These are phyloP conservation scores for Solanum ossicruentum DNA, from an alignment of 257 asterid genomes.

Conservation along the genomic window DNA sequence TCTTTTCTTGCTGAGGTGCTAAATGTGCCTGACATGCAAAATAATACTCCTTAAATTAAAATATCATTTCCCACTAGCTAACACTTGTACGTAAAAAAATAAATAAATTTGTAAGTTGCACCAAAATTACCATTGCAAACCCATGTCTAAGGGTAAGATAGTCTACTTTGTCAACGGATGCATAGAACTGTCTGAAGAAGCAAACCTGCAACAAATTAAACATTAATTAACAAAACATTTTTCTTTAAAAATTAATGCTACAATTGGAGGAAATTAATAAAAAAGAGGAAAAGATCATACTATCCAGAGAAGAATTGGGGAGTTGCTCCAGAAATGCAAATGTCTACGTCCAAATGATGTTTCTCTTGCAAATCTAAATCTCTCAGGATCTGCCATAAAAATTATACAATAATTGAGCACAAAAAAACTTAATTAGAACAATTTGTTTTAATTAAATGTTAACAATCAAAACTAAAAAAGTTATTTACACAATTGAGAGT, in stretches of 20 bases:
- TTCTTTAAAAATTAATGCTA: background rate
- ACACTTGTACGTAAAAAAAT: background rate
- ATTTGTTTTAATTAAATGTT: background rate
- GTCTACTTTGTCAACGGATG: constrained; percentile 7
- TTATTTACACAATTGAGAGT: no score
- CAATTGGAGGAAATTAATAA: background rate
- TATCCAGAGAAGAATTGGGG: constrained; percentile 12
- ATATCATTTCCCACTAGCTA: background rate
- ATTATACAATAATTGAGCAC: background rate
- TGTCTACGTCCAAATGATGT: constrained; percentile 23
- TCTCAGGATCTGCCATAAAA: constrained; percentile 4
- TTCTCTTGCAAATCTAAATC: constrained; percentile 12
- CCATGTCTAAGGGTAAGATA: constrained; percentile 6
- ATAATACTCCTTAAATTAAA: background rate
- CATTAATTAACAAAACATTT: background rate
- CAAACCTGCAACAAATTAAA: background rate
- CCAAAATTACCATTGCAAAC: background rate
- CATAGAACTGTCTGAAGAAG: constrained; percentile 11
- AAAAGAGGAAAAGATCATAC: background rate
- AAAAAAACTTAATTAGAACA: background rate
- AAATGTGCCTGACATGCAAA: constrained; percentile 8
- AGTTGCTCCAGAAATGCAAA: constrained; percentile 6
- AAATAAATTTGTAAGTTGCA: background rate
- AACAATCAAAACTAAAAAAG: background rate
- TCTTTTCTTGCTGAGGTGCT: background rate